phyloP scores from a whole-genome alignment of 257 asterid species.

The Primulina tabacum region DNA sequence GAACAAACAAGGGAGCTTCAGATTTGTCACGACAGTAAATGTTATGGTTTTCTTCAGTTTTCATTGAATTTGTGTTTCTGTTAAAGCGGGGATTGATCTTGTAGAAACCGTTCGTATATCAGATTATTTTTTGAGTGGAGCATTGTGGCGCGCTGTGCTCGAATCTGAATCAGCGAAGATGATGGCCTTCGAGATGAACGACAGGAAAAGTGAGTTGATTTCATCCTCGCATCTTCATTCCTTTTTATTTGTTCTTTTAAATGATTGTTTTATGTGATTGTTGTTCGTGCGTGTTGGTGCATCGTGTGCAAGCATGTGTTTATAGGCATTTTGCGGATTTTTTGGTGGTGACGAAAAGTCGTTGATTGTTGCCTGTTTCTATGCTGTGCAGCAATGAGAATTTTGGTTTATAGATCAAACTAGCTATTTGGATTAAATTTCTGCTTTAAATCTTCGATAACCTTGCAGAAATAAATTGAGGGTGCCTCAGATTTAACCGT shows the following conservation, averaged over 20 bases:
- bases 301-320: too few relatives aligned
- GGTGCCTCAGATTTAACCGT: background rate
- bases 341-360: background rate
- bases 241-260: background rate
- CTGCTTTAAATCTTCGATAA: background rate
- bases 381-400: background rate
- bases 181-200: slow-evolving; percentile 86
- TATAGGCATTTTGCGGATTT: background rate
- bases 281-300: background rate
- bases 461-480: background rate
- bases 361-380: background rate
- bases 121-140: too few relatives aligned
- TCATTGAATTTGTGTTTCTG: too few relatives aligned
- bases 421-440: background rate
- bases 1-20: too few relatives aligned
- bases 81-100: too few relatives aligned
- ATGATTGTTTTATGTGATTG: background rate
- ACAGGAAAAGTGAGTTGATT: slow-evolving; percentile 56
- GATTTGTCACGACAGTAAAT: too few relatives aligned
- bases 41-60: too few relatives aligned
- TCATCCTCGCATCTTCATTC: background rate
- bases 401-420: background rate
- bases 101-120: too few relatives aligned
- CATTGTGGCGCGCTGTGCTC: background rate
- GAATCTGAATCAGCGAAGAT: slow-evolving; percentile 44